Evolutionary conservation across 257 asterid genomes (phyloP).

Genomic region (Plantago ovata): DNA sequence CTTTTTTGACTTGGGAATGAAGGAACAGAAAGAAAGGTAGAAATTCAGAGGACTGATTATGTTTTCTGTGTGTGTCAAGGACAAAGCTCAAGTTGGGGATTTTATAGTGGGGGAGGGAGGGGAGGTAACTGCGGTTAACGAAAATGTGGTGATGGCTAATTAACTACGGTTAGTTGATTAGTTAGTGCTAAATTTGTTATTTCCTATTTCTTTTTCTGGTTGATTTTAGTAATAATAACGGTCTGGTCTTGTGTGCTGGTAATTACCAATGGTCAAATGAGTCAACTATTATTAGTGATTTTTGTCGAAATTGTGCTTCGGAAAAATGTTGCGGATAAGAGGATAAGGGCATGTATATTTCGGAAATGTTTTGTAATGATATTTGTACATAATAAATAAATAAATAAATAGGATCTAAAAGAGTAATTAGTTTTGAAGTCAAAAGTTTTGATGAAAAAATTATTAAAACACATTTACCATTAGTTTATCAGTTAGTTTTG

Average conservation of each 20-base stretch:
- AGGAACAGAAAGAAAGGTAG: not conserved
- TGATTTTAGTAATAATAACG: too few species aligned
- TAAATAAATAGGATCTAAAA: too few species aligned
- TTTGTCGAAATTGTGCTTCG: not conserved
- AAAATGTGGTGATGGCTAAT: not conserved
- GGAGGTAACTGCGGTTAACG: conserved; percentile 2
- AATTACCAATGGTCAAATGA: not conserved
- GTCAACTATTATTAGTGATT: not conserved
- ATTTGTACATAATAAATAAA: too few species aligned
- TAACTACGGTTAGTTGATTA: conserved; percentile 22
- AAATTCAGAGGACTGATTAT: not conserved
- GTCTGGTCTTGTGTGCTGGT: not conserved
- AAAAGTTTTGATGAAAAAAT: too few species aligned
- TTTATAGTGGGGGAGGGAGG: conserved; percentile 1
- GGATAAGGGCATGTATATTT: too few species aligned
- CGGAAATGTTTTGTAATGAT: too few species aligned
- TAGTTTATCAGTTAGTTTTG: too few species aligned
- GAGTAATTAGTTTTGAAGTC: too few species aligned
- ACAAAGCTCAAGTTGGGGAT: conserved; percentile 2
- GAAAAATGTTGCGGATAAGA: not conserved
- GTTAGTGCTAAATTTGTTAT: too few species aligned
- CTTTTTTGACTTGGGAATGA: conserved; percentile 4
- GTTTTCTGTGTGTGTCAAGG: not conserved
- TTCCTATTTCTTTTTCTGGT: too few species aligned
- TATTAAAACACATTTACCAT: too few species aligned